Conservation (phyloP, 495 filamentous ascomycete species). For the Penicillium soppii region DNA sequence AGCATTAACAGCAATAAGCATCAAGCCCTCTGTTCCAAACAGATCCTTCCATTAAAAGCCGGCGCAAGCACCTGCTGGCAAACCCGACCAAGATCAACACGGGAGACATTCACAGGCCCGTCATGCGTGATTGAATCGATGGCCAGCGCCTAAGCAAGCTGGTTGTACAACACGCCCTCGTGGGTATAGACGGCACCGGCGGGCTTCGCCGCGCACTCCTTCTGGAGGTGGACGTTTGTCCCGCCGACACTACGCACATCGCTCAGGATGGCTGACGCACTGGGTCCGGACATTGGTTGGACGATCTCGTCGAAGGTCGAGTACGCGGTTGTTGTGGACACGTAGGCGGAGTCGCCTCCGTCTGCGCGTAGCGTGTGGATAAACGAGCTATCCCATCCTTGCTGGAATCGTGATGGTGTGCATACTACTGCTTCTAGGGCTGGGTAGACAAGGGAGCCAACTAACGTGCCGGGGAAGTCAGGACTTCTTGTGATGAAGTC, state of each 20-base stretch:
- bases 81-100: slow-evolving; percentile 28
- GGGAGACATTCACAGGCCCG: slow-evolving; percentile 31
- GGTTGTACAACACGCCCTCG: slow-evolving; percentile 44
- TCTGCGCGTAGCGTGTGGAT: slow-evolving; percentile 33
- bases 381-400: slow-evolving; percentile 41
- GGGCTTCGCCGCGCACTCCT: slow-evolving; percentile 29
- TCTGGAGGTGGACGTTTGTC: slow-evolving; percentile 46
- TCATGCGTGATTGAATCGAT: slow-evolving; percentile 42
- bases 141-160: slow-evolving; percentile 40
- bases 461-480: slow-evolving; percentile 46
- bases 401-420: slow-evolving; percentile 39
- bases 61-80: slow-evolving; percentile 30
- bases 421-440: slow-evolving; percentile 19
- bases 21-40: slow-evolving; percentile 33
- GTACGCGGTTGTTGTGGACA: slow-evolving; percentile 51
- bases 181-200: slow-evolving; percentile 45
- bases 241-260: slow-evolving; percentile 38
- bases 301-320: slow-evolving; percentile 46
- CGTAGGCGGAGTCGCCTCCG: slow-evolving; percentile 48
- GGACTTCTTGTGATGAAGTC: slow-evolving; percentile 47
- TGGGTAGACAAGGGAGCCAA: slow-evolving; percentile 27
- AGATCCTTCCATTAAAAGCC: slow-evolving; percentile 34
- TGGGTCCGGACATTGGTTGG: slow-evolving; percentile 39
- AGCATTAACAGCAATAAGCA: slow-evolving; percentile 19
- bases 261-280: slow-evolving; percentile 40